These are phyloP conservation scores for Coniella lustricola DNA, from an alignment of 2,329 filamentous ascomycete species.

Conservation along the genomic window DNA sequence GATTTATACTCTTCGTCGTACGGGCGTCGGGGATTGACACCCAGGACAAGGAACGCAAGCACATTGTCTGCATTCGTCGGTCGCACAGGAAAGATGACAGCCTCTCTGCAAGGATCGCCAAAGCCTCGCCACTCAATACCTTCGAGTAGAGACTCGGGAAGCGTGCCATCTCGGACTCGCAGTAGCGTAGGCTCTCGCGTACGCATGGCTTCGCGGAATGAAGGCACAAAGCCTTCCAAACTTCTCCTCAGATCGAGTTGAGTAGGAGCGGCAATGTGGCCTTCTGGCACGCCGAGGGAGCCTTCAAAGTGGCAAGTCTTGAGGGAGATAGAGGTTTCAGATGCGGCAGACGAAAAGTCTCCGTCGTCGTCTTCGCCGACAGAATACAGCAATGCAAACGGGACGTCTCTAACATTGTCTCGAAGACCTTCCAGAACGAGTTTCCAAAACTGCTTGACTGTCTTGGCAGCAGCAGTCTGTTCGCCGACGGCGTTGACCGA, in stretches of 20 bases:
- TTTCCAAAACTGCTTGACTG: constrained; percentile 30
- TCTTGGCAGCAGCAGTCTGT: constrained; percentile 24
- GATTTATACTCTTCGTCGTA: constrained; percentile 58
- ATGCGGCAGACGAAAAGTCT: constrained; percentile 27
- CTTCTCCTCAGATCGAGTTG: constrained; percentile 30
- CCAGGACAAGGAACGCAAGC: constrained; percentile 54
- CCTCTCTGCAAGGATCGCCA: constrained; percentile 46
- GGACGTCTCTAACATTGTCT: constrained; percentile 31
- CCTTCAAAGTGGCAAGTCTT: constrained; percentile 31
- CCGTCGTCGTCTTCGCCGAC: constrained; percentile 31
- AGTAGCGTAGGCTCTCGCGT: constrained; percentile 27
- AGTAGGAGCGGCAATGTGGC: constrained; percentile 26
- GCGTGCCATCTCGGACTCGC: constrained; percentile 33
- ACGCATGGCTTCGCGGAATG: constrained; percentile 31
- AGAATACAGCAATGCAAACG: constrained; percentile 35
- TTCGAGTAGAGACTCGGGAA: constrained; percentile 45
- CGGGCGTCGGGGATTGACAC: constrained; percentile 54
- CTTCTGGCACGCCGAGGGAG: constrained; percentile 27
- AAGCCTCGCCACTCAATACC: constrained; percentile 49
- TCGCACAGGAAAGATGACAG: constrained; percentile 56
- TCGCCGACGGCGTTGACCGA: constrained; percentile 29
- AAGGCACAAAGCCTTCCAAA: constrained; percentile 28
- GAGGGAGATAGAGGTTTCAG: constrained; percentile 29
- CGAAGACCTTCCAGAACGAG: constrained; percentile 26
- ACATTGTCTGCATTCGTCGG: constrained; percentile 50